Evolutionary conservation across 305 asterid genomes (phyloP).

Genomic region (Petunia hybrid): DNA sequence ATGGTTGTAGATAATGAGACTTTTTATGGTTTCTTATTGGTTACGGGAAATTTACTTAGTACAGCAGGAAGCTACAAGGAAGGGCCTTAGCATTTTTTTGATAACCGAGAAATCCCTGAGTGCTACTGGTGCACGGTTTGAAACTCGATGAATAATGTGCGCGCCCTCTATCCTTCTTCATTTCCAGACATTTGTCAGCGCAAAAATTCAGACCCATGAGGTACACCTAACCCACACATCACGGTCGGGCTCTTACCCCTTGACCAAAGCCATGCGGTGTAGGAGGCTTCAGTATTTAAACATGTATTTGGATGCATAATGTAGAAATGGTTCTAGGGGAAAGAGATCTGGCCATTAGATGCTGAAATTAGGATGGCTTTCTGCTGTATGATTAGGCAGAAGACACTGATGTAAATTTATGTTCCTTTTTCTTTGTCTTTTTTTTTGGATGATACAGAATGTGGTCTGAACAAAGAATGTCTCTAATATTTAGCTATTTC

Average conservation of each 20-base stretch:
- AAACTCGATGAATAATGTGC: too few species aligned
- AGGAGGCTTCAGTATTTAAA: neutral
- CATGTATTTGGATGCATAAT: neutral
- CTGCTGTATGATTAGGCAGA: neutral
- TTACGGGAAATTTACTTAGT: neutral
- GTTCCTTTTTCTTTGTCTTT: neutral
- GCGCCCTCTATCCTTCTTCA: too few species aligned
- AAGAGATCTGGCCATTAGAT: neutral
- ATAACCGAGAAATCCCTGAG: too few species aligned
- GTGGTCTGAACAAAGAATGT: neutral
- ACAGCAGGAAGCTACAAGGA: conserved; percentile 9
- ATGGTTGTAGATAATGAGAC: neutral
- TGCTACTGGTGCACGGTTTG: too few species aligned
- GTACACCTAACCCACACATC: too few species aligned
- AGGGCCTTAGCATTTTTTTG: neutral
- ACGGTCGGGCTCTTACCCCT: too few species aligned
- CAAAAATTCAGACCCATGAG: too few species aligned
- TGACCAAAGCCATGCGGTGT: too few species aligned
- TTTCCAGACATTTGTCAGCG: too few species aligned
- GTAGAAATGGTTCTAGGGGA: neutral
- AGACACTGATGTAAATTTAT: neutral
- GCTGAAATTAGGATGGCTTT: neutral
- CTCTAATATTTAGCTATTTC: neutral
- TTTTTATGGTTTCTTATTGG: neutral
- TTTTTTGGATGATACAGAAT: neutral